Evolutionary conservation across 2,329 filamentous ascomycete genomes (phyloP).

Genomic region (Sarocladium kiliense): DNA sequence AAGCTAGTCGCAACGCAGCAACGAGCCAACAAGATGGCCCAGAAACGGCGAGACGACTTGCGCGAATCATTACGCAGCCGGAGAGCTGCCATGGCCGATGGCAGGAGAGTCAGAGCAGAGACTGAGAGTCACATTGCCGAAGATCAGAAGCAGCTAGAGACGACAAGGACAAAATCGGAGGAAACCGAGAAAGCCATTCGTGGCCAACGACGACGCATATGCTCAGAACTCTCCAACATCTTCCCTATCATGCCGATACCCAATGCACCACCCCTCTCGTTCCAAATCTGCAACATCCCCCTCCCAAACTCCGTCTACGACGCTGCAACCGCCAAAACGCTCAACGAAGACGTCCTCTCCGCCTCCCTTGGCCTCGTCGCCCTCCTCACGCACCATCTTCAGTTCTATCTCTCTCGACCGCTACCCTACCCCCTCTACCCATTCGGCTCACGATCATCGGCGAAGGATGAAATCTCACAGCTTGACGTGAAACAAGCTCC

Average conservation of each 20-base stretch:
- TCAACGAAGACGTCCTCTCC: conserved; percentile 66
- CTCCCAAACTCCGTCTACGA: conserved; percentile 80
- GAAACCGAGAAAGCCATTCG: conserved; percentile 61
- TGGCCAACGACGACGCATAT: conserved; percentile 84
- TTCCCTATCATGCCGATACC: conserved; percentile 70
- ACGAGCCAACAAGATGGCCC: conserved; percentile 58
- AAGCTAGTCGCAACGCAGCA: conserved; percentile 58
- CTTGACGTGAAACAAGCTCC: conserved; percentile 36
- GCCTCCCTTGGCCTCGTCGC: conserved; percentile 79
- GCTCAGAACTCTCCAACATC: conserved; percentile 72
- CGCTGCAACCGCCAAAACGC: conserved; percentile 31
- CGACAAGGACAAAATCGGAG: conserved; percentile 49
- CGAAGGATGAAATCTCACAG: conserved; percentile 68
- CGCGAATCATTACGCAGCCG: conserved; percentile 60
- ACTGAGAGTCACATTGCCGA: conserved; percentile 57
- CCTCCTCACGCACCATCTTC: conserved; percentile 68
- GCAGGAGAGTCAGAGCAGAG: conserved; percentile 53
- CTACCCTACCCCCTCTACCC: conserved; percentile 75
- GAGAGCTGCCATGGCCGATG: conserved; percentile 61
- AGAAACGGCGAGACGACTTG: conserved; percentile 62
- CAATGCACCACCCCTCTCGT: conserved; percentile 60
- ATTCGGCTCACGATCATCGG: conserved; percentile 68
- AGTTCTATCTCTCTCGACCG: conserved; percentile 74
- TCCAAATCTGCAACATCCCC: conserved; percentile 73
- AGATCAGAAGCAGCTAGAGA: conserved; percentile 52